Evolutionary conservation across 768 basidiomycete genomes (phyloP).

Genomic region (Hypholoma fasciculare): DNA sequence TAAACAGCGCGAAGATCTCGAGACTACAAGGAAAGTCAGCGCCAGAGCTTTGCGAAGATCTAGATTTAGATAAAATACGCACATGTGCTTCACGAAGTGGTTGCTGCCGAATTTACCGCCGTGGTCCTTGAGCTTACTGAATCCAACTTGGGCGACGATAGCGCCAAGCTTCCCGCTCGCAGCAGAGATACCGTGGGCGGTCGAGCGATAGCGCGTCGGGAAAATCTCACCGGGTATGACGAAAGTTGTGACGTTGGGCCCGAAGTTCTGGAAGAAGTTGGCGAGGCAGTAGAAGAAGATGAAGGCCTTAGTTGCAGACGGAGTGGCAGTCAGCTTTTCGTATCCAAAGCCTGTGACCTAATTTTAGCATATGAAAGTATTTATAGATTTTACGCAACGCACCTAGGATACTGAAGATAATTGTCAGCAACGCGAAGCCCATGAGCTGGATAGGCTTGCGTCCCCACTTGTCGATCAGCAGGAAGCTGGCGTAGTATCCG

Average conservation of each 20-base stretch:
- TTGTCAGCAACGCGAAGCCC: conserved; percentile 70
- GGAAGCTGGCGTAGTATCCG: conserved; percentile 67
- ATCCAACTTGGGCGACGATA: conserved; percentile 78
- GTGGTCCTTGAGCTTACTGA: conserved; percentile 66
- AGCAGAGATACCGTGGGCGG: conserved; percentile 82
- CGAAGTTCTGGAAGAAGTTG: conserved; percentile 91
- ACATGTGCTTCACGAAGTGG: conserved; percentile 70
- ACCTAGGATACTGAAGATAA: conserved; percentile 66
- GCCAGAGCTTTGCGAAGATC: not conserved
- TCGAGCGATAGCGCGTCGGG: conserved; percentile 88
- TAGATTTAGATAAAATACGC: conserved; percentile 21
- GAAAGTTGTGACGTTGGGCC: conserved; percentile 81
- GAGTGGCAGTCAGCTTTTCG: conserved; percentile 50
- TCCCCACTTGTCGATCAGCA: conserved; percentile 77
- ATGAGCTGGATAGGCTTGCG: conserved; percentile 81
- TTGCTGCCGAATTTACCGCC: conserved; percentile 47
- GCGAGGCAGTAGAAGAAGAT: conserved; percentile 83
- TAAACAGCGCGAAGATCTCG: conserved; percentile 83
- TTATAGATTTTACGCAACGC: conserved; percentile 33
- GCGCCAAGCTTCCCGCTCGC: conserved; percentile 85
- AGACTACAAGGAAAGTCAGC: conserved; percentile 39
- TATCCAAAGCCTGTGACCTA: conserved; percentile 63
- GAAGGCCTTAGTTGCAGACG: conserved; percentile 53
- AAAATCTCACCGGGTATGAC: conserved; percentile 80
- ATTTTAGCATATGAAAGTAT: not conserved